Evolutionary conservation across 192 early-diverging fungal genomes (phyloP), one percentile per base, ranked within the genome.

Genomic region (Linnemannia zychae): DNA sequence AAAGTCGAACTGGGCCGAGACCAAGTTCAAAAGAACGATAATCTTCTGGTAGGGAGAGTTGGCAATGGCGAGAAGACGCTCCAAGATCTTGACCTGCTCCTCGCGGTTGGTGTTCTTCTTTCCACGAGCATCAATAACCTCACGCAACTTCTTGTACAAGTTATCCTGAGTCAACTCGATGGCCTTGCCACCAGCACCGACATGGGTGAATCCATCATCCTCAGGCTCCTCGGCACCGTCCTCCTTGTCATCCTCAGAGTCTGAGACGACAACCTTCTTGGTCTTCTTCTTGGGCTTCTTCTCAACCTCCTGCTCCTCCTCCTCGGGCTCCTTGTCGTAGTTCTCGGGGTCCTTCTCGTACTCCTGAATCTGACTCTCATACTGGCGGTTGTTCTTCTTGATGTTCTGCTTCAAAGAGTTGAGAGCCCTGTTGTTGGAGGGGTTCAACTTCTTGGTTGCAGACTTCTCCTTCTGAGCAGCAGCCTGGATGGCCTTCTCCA

Each of bases 21-120:
- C 93, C 80, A 99, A 90, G 57, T 91, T 92, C 79, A 99, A 92
- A 22, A 99, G 91, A 53, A 99, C 96, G 57, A 92, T 92, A 77
- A 95, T 91, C 87, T 92, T 92, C 88, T 97, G 95, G 89, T 94
- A 95, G 4, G 96, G 89, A 38, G 93, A 93, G 71, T 73, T 84
- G 28, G 96, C 92, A 33, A 92, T 80, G 28, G 60, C 86, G 13
- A 96, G 87, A 24, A 99, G 85, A 28, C 72, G 78, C 80, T 95
- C 89, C 44, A 99, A 86, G 74, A 91, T 89, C 53, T 83, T 84
- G 78, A 98, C 92, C 86, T 96, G 93, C 72, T 90, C 93, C 40
- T 90, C 80, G 87, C 96, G 95, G 87, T 99, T 95, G 52, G 97
- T 99, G 88, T 93, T 94, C 95, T 97, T 99, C 90, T 98, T 97